These are phyloP conservation scores for Penicillium nordicum DNA, from an alignment of 2,329 filamentous ascomycete genomes.

Conservation along the genomic window DNA sequence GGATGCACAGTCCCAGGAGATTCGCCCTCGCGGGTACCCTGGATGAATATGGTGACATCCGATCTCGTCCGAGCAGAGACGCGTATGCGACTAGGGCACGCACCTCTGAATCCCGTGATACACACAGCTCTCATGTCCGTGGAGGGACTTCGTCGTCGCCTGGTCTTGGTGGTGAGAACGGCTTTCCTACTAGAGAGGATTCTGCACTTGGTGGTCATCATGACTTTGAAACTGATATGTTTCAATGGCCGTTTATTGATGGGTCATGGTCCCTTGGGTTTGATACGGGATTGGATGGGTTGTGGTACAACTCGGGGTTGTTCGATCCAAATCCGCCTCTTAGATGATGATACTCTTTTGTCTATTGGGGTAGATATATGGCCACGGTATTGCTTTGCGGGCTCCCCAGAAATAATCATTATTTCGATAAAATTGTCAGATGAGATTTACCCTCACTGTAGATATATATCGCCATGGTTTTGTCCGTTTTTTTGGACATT, in stretches of 20 bases:
- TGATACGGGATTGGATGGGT: conserved; percentile 31
- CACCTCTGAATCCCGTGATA: conserved; percentile 11
- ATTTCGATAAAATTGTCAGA: background rate
- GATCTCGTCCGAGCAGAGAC: conserved; percentile 27
- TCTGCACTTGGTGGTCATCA: conserved; percentile 11
- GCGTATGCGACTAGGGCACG: conserved; percentile 11
- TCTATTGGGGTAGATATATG: background rate
- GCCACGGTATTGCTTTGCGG: fast-evolving
- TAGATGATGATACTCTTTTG: background rate
- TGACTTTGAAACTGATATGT: conserved; percentile 35
- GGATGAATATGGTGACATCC: conserved; percentile 40
- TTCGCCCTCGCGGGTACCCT: conserved; percentile 33
- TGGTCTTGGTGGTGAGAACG: conserved; percentile 2
- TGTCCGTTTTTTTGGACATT: background rate
- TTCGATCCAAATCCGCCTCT: conserved; percentile 13
- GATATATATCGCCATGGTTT: background rate
- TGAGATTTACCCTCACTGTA: fast-evolving
- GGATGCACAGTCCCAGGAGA: conserved; percentile 26
- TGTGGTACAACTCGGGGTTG: conserved; percentile 27
- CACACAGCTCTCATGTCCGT: conserved; percentile 5
- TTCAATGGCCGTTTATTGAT: conserved; percentile 40
- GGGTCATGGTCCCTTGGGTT: conserved; percentile 37
- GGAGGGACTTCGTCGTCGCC: conserved; percentile 5
- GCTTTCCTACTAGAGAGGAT: conserved; percentile 7
- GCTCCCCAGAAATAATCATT: fast-evolving